phyloP scores from a whole-genome alignment of 345 rosid species.

The Hevea brasiliensis region DNA sequence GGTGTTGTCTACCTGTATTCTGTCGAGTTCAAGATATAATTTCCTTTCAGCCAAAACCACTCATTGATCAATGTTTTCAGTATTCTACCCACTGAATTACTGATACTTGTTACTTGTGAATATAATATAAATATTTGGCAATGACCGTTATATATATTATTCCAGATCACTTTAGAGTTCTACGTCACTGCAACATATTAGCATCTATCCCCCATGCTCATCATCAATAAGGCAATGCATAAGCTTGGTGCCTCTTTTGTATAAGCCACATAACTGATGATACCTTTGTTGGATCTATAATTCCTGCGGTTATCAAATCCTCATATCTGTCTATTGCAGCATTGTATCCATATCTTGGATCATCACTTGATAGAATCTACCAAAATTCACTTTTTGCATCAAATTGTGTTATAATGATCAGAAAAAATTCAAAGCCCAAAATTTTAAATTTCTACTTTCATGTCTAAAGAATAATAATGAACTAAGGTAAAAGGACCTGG shows the following conservation, averaged over 20 bases:
- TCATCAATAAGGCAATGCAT: neutral
- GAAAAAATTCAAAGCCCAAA: neutral
- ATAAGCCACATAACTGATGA: neutral
- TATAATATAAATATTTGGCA: too few species aligned
- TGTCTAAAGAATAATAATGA: slow-evolving; percentile 5
- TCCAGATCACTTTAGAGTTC: neutral
- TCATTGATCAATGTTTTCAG: too few species aligned
- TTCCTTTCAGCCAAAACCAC: neutral
- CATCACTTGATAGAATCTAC: slow-evolving; percentile 59
- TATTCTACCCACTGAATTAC: too few species aligned
- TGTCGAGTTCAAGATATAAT: neutral
- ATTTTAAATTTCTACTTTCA: neutral
- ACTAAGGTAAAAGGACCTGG: slow-evolving; percentile 46
- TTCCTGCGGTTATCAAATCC: slow-evolving; percentile 75
- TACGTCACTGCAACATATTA: neutral
- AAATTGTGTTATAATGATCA: neutral
- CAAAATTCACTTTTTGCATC: slow-evolving; percentile 17
- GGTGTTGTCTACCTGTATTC: neutral
- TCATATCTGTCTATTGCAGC: slow-evolving; percentile 75
- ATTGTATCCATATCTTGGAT: slow-evolving; percentile 70
- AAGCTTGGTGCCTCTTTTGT: neutral
- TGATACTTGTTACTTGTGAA: too few species aligned
- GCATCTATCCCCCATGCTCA: neutral
- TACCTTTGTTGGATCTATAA: slow-evolving; percentile 94
- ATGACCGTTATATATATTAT: neutral